These are phyloP conservation scores for Papiliotrema flavescens DNA, from an alignment of 1,284 basidiomycete species.

Conservation along the genomic window DNA sequence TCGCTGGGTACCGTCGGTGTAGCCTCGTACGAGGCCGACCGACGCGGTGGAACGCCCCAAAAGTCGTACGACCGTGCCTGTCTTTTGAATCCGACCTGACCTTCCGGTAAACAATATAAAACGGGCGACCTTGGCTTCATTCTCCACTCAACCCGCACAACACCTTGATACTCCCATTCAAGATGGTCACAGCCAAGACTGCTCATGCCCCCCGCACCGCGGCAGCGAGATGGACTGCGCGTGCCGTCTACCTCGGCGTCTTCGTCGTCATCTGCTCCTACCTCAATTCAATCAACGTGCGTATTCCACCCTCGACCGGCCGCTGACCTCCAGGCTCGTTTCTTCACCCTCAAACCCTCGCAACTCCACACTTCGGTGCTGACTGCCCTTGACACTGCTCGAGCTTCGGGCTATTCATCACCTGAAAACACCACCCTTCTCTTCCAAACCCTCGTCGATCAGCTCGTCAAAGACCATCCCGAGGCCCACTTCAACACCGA, in stretches of 20 bases:
- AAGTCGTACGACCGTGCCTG: too few species aligned
- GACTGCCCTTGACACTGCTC: slow-evolving; percentile 62
- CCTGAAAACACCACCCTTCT: slow-evolving; percentile 60
- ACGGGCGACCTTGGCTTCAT: too few species aligned
- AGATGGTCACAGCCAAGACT: not conserved
- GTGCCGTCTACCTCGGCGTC: slow-evolving; percentile 2
- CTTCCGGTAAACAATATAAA: slow-evolving; percentile 5
- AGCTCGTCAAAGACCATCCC: slow-evolving; percentile 67
- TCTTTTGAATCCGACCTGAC: too few species aligned
- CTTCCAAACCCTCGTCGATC: slow-evolving; percentile 60
- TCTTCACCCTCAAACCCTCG: slow-evolving; percentile 69
- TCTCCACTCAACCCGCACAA: slow-evolving; percentile 1
- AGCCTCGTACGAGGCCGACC: too few species aligned
- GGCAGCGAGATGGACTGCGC: not conserved
- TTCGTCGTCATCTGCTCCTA: slow-evolving; percentile 1
- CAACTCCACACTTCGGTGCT: slow-evolving; percentile 65
- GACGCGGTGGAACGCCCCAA: too few species aligned
- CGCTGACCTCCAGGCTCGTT: slow-evolving; percentile 22
- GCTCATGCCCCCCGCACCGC: not conserved
- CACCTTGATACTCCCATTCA: not conserved
- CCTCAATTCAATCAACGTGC: slow-evolving; percentile 11
- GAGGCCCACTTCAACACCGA: slow-evolving; percentile 61
- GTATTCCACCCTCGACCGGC: not conserved
- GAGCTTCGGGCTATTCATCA: slow-evolving; percentile 10
- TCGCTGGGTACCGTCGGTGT: too few species aligned